These are phyloP conservation scores for Rhizoclosmatium sp. DNA, from an alignment of 192 early-diverging fungal genomes.

Conservation along the genomic window DNA sequence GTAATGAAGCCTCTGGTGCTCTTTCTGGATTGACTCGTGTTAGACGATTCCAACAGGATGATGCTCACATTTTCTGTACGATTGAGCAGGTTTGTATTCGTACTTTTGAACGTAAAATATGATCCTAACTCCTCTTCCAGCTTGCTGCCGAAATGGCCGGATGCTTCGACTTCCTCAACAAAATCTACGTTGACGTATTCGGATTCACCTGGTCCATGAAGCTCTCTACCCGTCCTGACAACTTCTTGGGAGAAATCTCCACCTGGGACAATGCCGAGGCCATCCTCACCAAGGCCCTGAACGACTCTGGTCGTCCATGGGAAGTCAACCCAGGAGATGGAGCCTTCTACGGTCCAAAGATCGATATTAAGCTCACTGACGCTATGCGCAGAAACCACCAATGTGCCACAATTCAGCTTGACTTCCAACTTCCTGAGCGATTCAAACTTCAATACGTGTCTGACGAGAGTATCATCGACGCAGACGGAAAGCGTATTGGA, in stretches of 20 bases:
- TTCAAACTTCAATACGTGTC: constrained; percentile 93
- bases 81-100: constrained; percentile 71
- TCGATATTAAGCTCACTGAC: constrained; percentile 96
- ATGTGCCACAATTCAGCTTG: constrained; percentile 98
- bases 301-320: constrained; percentile 84
- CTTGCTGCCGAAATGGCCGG: constrained; percentile 83
- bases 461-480: constrained; percentile 57
- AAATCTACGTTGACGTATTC: constrained; percentile 88
- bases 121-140: constrained; percentile 35
- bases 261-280: constrained; percentile 95
- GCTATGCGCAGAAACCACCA: constrained; percentile 90
- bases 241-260: constrained; percentile 86
- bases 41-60: constrained; percentile 98
- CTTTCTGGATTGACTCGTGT: constrained; percentile 95
- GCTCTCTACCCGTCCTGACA: constrained; percentile 97
- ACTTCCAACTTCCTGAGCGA: constrained; percentile 96
- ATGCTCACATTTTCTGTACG: constrained; percentile 98
- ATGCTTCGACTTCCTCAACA: constrained; percentile 86
- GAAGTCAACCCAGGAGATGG: constrained; percentile 93
- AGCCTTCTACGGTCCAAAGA: constrained; percentile 99
- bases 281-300: constrained; percentile 78
- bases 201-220: constrained; percentile 91
- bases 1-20: constrained; percentile 88
- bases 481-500: constrained; percentile 50
- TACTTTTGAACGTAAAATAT: neutral